These are phyloP conservation scores for Rhodocollybia butyracea DNA, from an alignment of 768 basidiomycete genomes.

Conservation along the genomic window DNA sequence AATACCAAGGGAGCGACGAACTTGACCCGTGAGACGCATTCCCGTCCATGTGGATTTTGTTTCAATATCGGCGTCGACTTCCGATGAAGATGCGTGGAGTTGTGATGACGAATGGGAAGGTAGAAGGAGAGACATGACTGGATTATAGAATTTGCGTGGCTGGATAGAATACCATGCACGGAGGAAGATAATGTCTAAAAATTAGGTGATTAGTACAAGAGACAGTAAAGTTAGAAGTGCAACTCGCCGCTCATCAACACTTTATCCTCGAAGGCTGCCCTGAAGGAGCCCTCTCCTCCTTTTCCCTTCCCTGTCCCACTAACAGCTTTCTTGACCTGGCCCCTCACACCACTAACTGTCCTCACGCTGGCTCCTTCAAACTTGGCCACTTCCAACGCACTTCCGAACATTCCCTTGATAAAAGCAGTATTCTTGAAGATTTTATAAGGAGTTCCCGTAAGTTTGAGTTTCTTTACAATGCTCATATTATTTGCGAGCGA, in stretches of 20 bases:
- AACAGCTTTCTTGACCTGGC: conserved; percentile 95
- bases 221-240: not conserved
- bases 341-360: conserved; percentile 93
- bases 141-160: conserved; percentile 94
- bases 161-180: conserved; percentile 96
- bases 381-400: conserved; percentile 92
- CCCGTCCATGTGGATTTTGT: conserved; percentile 78
- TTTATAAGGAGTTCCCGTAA: conserved; percentile 94
- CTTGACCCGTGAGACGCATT: conserved; percentile 94
- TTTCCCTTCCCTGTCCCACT: conserved; percentile 74
- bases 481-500: too few species aligned
- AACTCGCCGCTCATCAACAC: conserved; percentile 88
- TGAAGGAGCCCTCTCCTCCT: conserved; percentile 94
- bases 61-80: not conserved
- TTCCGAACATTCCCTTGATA: conserved; percentile 94
- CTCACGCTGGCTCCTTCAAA: conserved; percentile 97
- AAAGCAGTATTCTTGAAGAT: conserved; percentile 99
- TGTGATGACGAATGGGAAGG: conserved; percentile 37
- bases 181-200: conserved; percentile 86
- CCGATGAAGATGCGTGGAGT: not conserved
- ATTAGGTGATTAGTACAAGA: not conserved
- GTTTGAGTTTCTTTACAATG: conserved; percentile 98
- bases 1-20: conserved; percentile 80
- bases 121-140: conserved; percentile 87
- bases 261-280: conserved; percentile 98